Conservation (phyloP, 176 grass and related monocot species). For the Saccharum officinarum region DNA sequence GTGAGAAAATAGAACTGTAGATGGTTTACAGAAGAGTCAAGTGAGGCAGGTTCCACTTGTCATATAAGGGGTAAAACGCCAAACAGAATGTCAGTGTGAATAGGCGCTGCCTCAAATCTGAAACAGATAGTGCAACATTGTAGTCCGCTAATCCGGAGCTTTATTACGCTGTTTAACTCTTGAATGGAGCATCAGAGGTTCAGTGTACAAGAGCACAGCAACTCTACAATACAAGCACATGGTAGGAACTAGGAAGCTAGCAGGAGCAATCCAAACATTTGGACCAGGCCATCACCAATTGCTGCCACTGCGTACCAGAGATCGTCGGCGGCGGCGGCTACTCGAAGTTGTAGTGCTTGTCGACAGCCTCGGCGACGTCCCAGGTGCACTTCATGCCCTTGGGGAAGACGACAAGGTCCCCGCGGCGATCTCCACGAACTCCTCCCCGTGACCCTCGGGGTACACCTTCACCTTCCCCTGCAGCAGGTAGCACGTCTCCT, state of each 20-base stretch:
- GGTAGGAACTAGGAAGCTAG: neutral
- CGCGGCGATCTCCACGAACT: slow-evolving; percentile 84
- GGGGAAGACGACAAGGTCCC: slow-evolving; percentile 92
- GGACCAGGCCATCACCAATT: neutral
- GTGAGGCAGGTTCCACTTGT: neutral
- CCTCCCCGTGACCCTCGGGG: slow-evolving; percentile 76
- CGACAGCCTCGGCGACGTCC: slow-evolving; percentile 84
- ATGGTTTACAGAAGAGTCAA: no score
- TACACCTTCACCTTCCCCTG: slow-evolving; percentile 98
- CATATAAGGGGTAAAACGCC: no score
- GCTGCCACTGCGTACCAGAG: neutral
- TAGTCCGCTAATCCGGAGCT: neutral
- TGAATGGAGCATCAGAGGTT: neutral
- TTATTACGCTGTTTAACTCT: neutral
- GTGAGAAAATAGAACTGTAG: no score
- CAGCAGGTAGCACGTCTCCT: slow-evolving; percentile 96
- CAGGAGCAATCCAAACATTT: neutral
- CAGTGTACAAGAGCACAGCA: neutral
- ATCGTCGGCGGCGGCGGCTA: slow-evolving; percentile 15
- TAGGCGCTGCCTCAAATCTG: neutral
- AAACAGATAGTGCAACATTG: neutral
- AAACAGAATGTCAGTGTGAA: neutral
- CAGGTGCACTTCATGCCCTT: slow-evolving; percentile 96
- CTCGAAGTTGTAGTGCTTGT: slow-evolving; percentile 95
- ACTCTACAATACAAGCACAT: neutral